Conservation (phyloP, 768 basidiomycete genomes). For the Boletales sp. region DNA sequence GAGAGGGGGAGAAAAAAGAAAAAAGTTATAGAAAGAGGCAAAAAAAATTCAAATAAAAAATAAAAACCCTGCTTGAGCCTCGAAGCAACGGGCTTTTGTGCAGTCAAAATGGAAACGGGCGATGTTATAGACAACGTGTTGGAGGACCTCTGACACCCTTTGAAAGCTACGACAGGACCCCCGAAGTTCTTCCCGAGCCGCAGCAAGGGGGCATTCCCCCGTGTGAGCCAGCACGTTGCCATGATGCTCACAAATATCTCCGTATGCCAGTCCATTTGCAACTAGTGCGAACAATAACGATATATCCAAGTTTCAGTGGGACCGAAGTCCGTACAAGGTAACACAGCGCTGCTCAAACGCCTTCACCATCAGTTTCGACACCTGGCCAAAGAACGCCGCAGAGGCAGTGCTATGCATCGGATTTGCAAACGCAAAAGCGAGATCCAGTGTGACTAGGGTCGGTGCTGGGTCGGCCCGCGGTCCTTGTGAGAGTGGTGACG, state of each 20-base stretch:
- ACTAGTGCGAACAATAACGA: too few species aligned
- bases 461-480: conserved; percentile 34
- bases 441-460: conserved; percentile 83
- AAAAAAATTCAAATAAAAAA: too few species aligned
- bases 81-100: conserved; percentile 23
- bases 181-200: background rate
- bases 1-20: conserved; percentile 1
- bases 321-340: conserved; percentile 59
- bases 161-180: background rate
- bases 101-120: conserved; percentile 25
- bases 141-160: conserved; percentile 29
- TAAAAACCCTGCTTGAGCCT: conserved; percentile 12
- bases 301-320: too few species aligned
- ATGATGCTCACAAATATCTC: too few species aligned
- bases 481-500: conserved; percentile 32
- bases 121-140: conserved; percentile 32
- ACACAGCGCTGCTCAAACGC: conserved; percentile 88
- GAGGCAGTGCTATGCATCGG: conserved; percentile 85
- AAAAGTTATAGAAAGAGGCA: background rate
- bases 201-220: too few species aligned
- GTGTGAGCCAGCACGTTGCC: too few species aligned
- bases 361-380: conserved; percentile 84
- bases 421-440: conserved; percentile 83
- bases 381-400: conserved; percentile 79
- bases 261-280: too few species aligned